Evolutionary conservation across 306 rosid species (phyloP).

Genomic region (Prunus fruticosa): DNA sequence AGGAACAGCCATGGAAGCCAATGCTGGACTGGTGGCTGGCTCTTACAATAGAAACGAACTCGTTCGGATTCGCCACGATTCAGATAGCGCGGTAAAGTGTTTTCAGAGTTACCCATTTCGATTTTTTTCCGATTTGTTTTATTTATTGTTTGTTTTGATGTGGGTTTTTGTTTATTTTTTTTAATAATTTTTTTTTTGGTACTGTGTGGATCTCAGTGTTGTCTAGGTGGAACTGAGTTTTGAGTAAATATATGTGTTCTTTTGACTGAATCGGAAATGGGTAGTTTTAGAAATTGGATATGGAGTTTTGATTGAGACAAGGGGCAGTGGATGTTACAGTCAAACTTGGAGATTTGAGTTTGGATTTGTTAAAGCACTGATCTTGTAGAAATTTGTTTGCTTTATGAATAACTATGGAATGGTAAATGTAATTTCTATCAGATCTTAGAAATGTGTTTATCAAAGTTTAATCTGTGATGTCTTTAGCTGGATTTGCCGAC

Average conservation of each 20-base stretch:
- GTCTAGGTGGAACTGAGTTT: slow-evolving; percentile 22
- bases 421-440: slow-evolving; percentile 1
- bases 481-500: slow-evolving; percentile 9
- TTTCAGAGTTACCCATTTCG: slow-evolving; percentile 8
- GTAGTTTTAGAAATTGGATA: background rate
- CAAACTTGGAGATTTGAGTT: slow-evolving; percentile 1
- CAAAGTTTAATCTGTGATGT: background rate
- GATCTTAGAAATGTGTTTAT: background rate
- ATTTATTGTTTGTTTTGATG: background rate
- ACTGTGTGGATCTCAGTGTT: slow-evolving; percentile 24
- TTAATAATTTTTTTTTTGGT: background rate
- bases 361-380: background rate
- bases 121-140: background rate
- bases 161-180: background rate
- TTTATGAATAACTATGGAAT: background rate
- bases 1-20: slow-evolving; percentile 63
- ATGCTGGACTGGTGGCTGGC: slow-evolving; percentile 92
- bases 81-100: slow-evolving; percentile 74
- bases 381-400: background rate
- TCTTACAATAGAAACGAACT: slow-evolving; percentile 94
- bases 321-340: slow-evolving; percentile 17
- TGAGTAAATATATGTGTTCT: slow-evolving; percentile 17
- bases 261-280: slow-evolving; percentile 6
- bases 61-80: slow-evolving; percentile 91
- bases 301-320: background rate